Conservation (phyloP, 148 eudicot genomes). For the Spergularia bocconei region DNA sequence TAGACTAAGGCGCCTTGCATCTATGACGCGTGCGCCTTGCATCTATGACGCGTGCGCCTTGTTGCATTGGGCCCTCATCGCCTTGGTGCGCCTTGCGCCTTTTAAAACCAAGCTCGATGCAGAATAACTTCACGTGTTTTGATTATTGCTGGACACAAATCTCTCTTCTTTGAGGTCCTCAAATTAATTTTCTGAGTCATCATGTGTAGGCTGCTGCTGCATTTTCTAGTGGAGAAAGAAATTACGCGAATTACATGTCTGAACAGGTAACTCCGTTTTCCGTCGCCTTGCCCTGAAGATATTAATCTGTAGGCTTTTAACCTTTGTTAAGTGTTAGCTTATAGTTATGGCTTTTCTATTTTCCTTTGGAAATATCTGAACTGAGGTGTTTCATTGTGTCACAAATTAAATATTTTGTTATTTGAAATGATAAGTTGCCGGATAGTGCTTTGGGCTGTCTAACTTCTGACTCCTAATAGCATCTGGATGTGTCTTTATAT, state of each 20-base stretch:
- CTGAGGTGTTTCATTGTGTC: not conserved
- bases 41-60: too few relatives aligned
- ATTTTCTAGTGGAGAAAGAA: constrained; percentile 67
- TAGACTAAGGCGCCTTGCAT: too few relatives aligned
- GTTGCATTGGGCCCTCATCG: too few relatives aligned
- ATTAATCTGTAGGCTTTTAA: not conserved
- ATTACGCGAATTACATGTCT: constrained; percentile 75
- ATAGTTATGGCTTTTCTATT: not conserved
- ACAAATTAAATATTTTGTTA: not conserved
- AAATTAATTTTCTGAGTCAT: not conserved
- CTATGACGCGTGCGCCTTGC: too few relatives aligned
- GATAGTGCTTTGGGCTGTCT: not conserved
- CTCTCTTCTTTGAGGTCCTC: not conserved
- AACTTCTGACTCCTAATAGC: not conserved
- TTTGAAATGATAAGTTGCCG: not conserved
- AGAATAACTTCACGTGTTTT: too few relatives aligned
- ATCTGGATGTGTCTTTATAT: not conserved
- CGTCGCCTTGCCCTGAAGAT: not conserved
- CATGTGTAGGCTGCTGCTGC: constrained; percentile 83
- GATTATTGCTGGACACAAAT: too few relatives aligned
- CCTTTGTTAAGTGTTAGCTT: not conserved
- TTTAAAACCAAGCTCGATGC: too few relatives aligned
- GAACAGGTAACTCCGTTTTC: constrained; percentile 54
- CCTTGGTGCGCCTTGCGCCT: too few relatives aligned
- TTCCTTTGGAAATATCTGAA: not conserved